These are phyloP conservation scores for Russula ochroleuca DNA, from an alignment of 768 basidiomycete species.

Conservation along the genomic window DNA sequence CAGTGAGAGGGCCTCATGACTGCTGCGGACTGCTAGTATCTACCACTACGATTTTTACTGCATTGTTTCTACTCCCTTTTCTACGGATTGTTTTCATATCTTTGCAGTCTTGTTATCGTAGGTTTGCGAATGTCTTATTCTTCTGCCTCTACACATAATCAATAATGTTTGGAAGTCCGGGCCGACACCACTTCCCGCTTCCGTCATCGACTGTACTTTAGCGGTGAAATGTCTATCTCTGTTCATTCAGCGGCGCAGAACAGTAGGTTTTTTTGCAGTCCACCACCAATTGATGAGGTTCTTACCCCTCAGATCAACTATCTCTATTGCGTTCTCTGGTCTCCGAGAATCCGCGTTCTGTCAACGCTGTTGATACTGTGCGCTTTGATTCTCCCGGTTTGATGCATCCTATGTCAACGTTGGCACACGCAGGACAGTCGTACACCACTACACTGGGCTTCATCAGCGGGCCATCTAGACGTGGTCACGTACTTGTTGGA, in stretches of 20 bases:
- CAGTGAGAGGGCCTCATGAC: conserved; percentile 4
- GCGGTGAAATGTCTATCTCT: conserved; percentile 33
- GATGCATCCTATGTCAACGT: not conserved
- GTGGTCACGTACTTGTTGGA: conserved; percentile 65
- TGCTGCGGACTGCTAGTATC: not conserved
- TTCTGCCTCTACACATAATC: not conserved
- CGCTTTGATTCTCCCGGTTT: conserved; percentile 12
- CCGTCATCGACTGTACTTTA: not conserved
- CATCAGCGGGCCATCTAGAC: conserved; percentile 66
- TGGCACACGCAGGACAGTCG: conserved; percentile 55
- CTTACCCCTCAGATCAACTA: conserved; percentile 51
- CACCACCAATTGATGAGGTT: not conserved
- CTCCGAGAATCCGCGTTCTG: conserved; percentile 53
- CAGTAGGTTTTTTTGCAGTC: conserved; percentile 37
- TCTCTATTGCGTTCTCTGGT: conserved; percentile 64
- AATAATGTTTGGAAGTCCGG: conserved; percentile 6
- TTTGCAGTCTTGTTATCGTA: not conserved
- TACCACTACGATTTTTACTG: conserved; percentile 10
- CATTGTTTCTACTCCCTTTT: not conserved
- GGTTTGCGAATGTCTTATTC: not conserved
- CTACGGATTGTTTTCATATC: not conserved
- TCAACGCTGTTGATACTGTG: conserved; percentile 64
- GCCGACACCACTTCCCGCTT: not conserved
- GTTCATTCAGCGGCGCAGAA: conserved; percentile 69
- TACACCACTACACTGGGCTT: conserved; percentile 84